These are phyloP conservation scores for Carnegiea gigantea DNA, from an alignment of 179 eudicot genomes.

Conservation along the genomic window DNA sequence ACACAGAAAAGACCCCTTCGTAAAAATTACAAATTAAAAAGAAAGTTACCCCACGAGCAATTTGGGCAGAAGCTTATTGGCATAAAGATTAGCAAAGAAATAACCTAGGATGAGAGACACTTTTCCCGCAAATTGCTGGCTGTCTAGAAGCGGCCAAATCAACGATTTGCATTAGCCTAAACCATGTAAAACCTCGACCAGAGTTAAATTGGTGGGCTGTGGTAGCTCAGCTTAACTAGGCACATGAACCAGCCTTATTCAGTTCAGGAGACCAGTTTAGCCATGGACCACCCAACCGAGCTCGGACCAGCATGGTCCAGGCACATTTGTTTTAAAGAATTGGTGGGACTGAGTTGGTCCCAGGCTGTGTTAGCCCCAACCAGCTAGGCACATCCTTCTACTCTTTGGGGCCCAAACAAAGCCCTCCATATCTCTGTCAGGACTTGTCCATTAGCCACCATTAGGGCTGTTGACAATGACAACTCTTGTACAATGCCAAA, in stretches of 20 bases:
- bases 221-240: neutral
- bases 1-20: neutral
- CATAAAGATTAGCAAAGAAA: neutral
- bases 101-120: neutral
- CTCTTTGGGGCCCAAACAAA: neutral
- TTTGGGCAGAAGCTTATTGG: neutral
- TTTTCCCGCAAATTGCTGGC: neutral
- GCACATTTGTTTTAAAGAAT: neutral
- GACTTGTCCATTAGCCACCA: neutral
- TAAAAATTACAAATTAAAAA: neutral
- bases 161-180: neutral
- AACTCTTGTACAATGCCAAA: conserved; percentile 4
- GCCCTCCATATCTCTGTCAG: neutral
- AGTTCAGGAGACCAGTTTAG: neutral
- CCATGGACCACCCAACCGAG: neutral
- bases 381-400: neutral
- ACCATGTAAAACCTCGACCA: neutral
- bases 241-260: neutral
- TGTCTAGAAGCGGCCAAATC: neutral
- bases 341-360: neutral
- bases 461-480: neutral
- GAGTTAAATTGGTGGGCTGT: neutral
- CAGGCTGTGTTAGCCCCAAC: neutral
- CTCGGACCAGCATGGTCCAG: conserved; percentile 6
- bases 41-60: neutral